Evolutionary conservation across 2,329 filamentous ascomycete genomes (phyloP).

Genomic region (Fonsecaea erecta): DNA sequence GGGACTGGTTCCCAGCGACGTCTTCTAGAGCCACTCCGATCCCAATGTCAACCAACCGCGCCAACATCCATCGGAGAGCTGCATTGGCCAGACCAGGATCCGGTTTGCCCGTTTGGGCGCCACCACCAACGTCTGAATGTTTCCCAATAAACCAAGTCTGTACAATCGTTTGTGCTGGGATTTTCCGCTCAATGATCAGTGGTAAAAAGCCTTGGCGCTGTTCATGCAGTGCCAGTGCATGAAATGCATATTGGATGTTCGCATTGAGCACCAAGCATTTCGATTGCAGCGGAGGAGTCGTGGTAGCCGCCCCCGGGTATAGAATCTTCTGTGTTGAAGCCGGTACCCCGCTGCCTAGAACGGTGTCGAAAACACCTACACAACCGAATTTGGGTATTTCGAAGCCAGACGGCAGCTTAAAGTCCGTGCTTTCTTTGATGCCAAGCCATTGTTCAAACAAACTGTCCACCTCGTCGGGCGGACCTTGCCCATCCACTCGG

Average conservation of each 20-base stretch:
- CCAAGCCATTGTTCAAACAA: neutral
- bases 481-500: neutral
- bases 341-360: neutral
- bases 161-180: neutral
- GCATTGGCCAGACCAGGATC: neutral
- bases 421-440: neutral
- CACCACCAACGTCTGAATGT: neutral
- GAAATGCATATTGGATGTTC: neutral
- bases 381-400: neutral
- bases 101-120: neutral
- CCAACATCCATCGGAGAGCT: neutral
- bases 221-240: neutral
- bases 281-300: neutral
- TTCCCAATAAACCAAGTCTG: constrained; percentile 1
- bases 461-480: neutral
- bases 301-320: neutral
- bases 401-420: no score
- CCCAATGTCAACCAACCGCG: neutral
- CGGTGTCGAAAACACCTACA: neutral
- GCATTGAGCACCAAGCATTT: neutral
- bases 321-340: neutral
- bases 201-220: neutral
- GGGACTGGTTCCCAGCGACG: neutral
- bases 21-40: neutral
- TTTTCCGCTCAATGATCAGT: neutral